phyloP scores from a whole-genome alignment of 2,329 filamentous ascomycete genomes.

The Alternaria sp. region DNA sequence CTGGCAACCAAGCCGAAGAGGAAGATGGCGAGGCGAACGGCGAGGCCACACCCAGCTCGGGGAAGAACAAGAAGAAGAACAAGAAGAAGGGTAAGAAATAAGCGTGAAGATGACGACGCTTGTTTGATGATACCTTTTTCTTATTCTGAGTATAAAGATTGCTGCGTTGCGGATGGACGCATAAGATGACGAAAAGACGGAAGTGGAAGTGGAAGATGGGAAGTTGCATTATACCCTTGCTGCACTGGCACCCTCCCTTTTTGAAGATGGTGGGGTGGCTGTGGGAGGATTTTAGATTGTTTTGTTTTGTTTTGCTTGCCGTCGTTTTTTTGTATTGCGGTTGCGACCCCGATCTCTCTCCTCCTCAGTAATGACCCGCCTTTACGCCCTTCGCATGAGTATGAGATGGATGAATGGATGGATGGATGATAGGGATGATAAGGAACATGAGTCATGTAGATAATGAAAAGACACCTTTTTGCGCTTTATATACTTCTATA shows the following conservation, averaged over 20 bases:
- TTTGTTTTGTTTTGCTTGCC: background rate
- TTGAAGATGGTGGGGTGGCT: conserved; percentile 1
- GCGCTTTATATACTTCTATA: background rate
- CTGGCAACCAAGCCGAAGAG: conserved; percentile 1
- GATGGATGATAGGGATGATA: background rate
- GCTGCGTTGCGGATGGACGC: background rate
- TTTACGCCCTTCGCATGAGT: background rate
- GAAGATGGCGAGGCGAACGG: conserved; percentile 2
- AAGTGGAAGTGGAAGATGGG: background rate
- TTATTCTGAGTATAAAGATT: background rate
- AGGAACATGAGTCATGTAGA: background rate
- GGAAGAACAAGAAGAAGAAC: conserved; percentile 22
- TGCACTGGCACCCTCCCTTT: background rate
- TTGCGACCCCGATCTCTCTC: background rate
- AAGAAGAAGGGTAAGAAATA: conserved; percentile 27
- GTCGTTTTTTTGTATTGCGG: background rate
- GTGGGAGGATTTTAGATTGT: conserved; percentile 5
- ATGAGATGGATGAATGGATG: background rate
- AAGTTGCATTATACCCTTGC: conserved; percentile 15
- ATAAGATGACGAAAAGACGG: background rate
- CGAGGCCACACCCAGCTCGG: conserved; percentile 3
- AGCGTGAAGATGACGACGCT: background rate
- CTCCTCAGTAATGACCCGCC: background rate
- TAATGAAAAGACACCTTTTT: conserved; percentile 3
- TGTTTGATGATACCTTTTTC: background rate